Evolutionary conservation across 2,329 filamentous ascomycete genomes (phyloP), one percentile per base, ranked within the genome.

Genomic region (Colletotrichum graminicola): DNA sequence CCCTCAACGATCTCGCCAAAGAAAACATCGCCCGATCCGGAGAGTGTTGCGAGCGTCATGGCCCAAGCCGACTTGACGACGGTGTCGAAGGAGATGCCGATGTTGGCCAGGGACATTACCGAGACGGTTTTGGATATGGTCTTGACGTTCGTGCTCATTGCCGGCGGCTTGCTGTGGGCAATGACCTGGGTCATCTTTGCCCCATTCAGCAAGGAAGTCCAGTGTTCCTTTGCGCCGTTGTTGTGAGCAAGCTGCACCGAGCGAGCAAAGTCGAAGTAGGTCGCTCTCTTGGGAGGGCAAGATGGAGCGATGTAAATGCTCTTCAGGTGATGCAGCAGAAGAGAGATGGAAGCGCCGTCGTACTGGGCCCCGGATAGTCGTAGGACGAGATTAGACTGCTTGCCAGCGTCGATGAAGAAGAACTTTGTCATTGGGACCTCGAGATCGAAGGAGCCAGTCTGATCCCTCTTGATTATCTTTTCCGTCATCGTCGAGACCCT

Each of bases 11-110:
- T 78, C 74, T 89, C 85, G 10, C 88, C 89, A 67, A 90, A 90
- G 4, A 89, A 82, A 8, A 90, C 83, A 52, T 90, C 88, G 7
- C 82, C 78, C 0, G 77, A 80, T 0, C 81, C 84, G 0, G 86
- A 84, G 12, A 89, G 77, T 32, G 82, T 85, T 0, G 86, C 85
- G 8, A 91, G 82, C 0, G 87, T 83, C 71, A 87, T 83, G 0
- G 87, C 85, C 88, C 89, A 91, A 0, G 88, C 88, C 0, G 87
- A 84, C 76, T 89, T 89, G 43, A 90, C 80, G 3, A 90, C 82
- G 0, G 86, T 84, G 69, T 87, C 85, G 47, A 87, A 86, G 0
- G 82, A 80, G 69, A 88, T 82, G 11, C 82, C 84, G 4, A 86
- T 78, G 45, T 82, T 82, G 10, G 80, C 75, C 5, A 86, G 76